phyloP scores from a whole-genome alignment of 345 rosid genomes.

The Heritiera fomes region DNA sequence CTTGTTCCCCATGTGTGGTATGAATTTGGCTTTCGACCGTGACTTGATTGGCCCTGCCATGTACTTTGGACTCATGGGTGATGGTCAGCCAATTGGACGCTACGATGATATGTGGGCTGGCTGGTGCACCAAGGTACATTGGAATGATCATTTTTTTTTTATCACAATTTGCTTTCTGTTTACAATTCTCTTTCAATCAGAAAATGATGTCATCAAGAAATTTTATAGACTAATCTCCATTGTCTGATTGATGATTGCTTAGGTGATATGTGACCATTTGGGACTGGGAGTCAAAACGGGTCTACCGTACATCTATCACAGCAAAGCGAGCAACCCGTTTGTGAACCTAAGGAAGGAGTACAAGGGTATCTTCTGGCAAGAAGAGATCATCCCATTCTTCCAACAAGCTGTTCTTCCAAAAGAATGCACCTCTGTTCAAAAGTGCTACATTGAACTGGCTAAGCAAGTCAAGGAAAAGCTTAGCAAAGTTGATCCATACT shows the following conservation, averaged over 20 bases:
- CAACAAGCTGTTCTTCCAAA: slow-evolving; percentile 33
- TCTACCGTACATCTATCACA: slow-evolving; percentile 37
- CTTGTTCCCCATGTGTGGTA: slow-evolving; percentile 98
- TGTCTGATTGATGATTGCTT: not conserved
- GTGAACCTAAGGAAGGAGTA: slow-evolving; percentile 39
- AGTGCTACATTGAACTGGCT: slow-evolving; percentile 35
- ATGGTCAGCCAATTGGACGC: slow-evolving; percentile 94
- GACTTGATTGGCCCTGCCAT: slow-evolving; percentile 96
- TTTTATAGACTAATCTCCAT: not conserved
- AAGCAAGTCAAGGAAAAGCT: slow-evolving; percentile 36
- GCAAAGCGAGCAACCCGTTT: slow-evolving; percentile 40
- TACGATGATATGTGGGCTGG: slow-evolving; percentile 99
- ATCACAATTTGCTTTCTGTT: not conserved
- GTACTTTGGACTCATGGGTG: slow-evolving; percentile 99
- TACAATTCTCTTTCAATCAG: not conserved
- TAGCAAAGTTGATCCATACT: slow-evolving; percentile 29
- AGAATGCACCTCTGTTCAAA: slow-evolving; percentile 34
- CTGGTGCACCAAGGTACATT: slow-evolving; percentile 57
- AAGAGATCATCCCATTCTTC: slow-evolving; percentile 41
- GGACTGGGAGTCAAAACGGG: slow-evolving; percentile 35
- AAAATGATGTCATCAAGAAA: not conserved
- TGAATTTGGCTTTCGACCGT: slow-evolving; percentile 91
- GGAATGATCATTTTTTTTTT: not conserved
- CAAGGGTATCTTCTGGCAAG: slow-evolving; percentile 41
- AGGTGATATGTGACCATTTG: slow-evolving; percentile 40